Evolutionary conservation across 75 land plant genomes (phyloP).

Genomic region (Pinus taeda): DNA sequence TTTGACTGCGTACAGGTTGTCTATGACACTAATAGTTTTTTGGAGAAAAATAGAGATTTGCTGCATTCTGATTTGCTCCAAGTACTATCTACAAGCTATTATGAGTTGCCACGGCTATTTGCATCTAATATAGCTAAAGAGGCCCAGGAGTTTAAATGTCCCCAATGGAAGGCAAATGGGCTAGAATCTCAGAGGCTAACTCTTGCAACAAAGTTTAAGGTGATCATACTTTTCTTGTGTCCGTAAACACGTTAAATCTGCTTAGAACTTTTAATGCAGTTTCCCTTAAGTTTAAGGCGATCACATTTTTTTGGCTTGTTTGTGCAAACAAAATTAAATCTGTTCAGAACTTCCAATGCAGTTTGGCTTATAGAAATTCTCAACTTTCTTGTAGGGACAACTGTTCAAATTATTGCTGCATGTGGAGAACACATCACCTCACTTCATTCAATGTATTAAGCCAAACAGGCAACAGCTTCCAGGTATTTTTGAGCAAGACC

Average conservation of each 20-base stretch:
- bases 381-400: conserved; percentile 58
- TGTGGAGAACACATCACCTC: conserved; percentile 86
- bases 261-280: no score
- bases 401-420: conserved; percentile 82
- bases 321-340: no score
- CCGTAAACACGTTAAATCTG: no score
- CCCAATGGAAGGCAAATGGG: conserved; percentile 46
- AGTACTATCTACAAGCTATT: conserved; percentile 70
- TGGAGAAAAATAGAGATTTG: conserved; percentile 94
- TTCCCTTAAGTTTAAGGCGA: no score
- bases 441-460: conserved; percentile 95
- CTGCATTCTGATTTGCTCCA: conserved; percentile 82
- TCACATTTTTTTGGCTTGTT: no score
- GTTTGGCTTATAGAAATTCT: not conserved
- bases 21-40: conserved; percentile 84
- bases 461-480: conserved; percentile 88
- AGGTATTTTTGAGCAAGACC: conserved; percentile 65
- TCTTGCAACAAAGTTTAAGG: conserved; percentile 96
- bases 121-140: conserved; percentile 60
- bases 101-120: conserved; percentile 66
- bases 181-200: conserved; percentile 87
- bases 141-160: conserved; percentile 45
- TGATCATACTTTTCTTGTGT: conserved; percentile 14
- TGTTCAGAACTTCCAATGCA: not conserved
- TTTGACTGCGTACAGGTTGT: conserved; percentile 53